Base-by-base conservation (phyloP, 371 early-diverging fungal species). In the Mortierella sp. region DNA sequence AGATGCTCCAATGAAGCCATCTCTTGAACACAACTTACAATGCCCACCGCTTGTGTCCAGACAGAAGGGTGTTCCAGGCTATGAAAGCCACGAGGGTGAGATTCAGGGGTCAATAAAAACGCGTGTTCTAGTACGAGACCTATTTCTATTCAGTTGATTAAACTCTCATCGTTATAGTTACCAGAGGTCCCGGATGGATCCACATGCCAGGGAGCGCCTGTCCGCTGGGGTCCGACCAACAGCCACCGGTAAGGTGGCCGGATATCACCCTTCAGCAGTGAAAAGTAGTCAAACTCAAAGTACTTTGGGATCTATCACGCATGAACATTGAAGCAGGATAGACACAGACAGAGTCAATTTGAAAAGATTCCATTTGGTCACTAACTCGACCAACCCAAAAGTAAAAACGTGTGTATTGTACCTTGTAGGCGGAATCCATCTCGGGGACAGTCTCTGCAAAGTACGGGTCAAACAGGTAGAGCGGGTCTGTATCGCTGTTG, bases 121-220 rank as follows among this genome's bases (percentile, higher is more conserved):
- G n/a, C n/a, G n/a, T n/a, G n/a, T n/a, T n/a, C n/a, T n/a, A n/a
- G n/a, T n/a, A n/a, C n/a, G n/a, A n/a, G n/a, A n/a, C n/a, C n/a
- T n/a, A n/a, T n/a, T n/a, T n/a, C n/a, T n/a, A n/a, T n/a, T n/a
- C n/a, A n/a, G n/a, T n/a, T n/a, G n/a, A n/a, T n/a, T n/a, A n/a
- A n/a, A n/a, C n/a, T n/a, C n/a, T n/a, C n/a, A n/a, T n/a, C n/a
- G 19, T 22, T 24, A 11, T 19, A 16, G 29, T 22, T 78, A 85
- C 86, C 86, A 31, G 86, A 86, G 8, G 86, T 86, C 29, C 86
- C 86, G 8, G 84, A 74, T 13, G 86, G 86, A 43, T 86, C 86
- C 2, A 68, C 70, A 50, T 86, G 86, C 86, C 86, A 86, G 0
- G 86, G 74, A 10, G 86, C 86, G 0, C 86, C 86, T 31, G 82